Evolutionary conservation across 805 yeast genomes (phyloP).

Genomic region (Candida patagonica): DNA sequence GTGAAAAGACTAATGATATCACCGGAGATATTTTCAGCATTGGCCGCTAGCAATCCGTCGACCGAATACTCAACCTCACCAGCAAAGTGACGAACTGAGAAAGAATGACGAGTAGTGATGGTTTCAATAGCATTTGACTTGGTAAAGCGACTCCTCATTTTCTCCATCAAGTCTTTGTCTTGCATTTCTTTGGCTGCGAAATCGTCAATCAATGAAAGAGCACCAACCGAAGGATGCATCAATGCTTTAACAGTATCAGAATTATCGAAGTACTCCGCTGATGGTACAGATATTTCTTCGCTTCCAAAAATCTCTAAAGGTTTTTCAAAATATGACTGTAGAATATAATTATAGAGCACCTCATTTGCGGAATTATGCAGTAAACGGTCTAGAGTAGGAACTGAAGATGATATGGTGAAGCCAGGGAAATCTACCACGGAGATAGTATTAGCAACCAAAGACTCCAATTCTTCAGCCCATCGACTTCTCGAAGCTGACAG

Average conservation of each 20-base stretch:
- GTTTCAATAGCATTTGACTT: slow-evolving; percentile 23
- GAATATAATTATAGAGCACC: slow-evolving; percentile 30
- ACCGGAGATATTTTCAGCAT: slow-evolving; percentile 41
- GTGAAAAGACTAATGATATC: slow-evolving; percentile 33
- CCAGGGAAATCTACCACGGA: slow-evolving; percentile 35
- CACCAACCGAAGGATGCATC: slow-evolving; percentile 32
- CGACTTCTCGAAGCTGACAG: slow-evolving; percentile 24
- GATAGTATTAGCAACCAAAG: slow-evolving; percentile 28
- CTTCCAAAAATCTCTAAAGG: slow-evolving; percentile 30
- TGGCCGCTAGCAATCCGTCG: slow-evolving; percentile 42
- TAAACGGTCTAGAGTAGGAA: slow-evolving; percentile 30
- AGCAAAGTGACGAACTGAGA: slow-evolving; percentile 47
- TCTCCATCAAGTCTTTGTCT: slow-evolving; percentile 24
- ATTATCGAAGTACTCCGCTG: slow-evolving; percentile 48
- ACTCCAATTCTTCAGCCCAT: slow-evolving; percentile 12
- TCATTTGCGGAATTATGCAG: slow-evolving; percentile 36
- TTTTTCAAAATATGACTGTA: slow-evolving; percentile 30
- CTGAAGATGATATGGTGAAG: slow-evolving; percentile 25
- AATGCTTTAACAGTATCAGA: slow-evolving; percentile 46
- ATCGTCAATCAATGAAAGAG: slow-evolving; percentile 31
- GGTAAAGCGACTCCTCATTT: slow-evolving; percentile 26
- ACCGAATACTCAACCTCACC: slow-evolving; percentile 49
- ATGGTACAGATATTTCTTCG: slow-evolving; percentile 40
- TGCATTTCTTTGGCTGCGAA: slow-evolving; percentile 30
- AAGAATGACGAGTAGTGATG: slow-evolving; percentile 32